phyloP scores from a whole-genome alignment of 2,329 filamentous ascomycete genomes.

The Beauveria caledonica region DNA sequence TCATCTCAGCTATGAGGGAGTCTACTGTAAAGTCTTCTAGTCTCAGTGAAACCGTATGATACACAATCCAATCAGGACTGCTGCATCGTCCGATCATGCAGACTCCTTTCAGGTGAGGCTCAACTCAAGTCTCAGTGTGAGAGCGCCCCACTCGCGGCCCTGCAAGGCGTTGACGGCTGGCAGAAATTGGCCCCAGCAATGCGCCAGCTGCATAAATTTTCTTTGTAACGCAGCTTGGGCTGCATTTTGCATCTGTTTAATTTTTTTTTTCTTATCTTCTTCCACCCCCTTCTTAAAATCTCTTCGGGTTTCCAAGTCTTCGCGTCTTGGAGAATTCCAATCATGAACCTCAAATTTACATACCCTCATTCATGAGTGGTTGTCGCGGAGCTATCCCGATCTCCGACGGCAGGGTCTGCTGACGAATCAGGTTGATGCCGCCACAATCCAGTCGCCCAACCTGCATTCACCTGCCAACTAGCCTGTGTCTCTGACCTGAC shows the following conservation, averaged over 20 bases:
- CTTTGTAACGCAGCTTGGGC: background rate
- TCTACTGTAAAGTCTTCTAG: no score
- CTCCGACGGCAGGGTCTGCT: conserved; percentile 9
- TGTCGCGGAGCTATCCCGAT: conserved; percentile 12
- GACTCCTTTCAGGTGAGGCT: background rate
- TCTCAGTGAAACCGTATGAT: no score
- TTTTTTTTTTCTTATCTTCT: background rate
- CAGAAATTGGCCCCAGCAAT: conserved; percentile 9
- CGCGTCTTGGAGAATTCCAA: background rate
- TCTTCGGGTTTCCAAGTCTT: background rate
- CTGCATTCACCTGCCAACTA: background rate
- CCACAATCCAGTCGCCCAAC: background rate
- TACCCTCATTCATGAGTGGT: conserved; percentile 1
- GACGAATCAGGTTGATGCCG: conserved; percentile 10
- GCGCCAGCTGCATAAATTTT: conserved; percentile 6
- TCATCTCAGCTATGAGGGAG: no score
- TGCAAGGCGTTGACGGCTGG: conserved; percentile 8
- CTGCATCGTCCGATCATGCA: no score
- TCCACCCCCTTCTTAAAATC: background rate
- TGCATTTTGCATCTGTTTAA: background rate
- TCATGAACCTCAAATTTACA: background rate
- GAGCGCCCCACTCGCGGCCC: background rate
- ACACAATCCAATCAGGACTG: no score
- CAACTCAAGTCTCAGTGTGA: background rate
- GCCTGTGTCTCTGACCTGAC: background rate